phyloP scores from a whole-genome alignment of 1,284 basidiomycete genomes.

The Cryptococcus neoformans region DNA sequence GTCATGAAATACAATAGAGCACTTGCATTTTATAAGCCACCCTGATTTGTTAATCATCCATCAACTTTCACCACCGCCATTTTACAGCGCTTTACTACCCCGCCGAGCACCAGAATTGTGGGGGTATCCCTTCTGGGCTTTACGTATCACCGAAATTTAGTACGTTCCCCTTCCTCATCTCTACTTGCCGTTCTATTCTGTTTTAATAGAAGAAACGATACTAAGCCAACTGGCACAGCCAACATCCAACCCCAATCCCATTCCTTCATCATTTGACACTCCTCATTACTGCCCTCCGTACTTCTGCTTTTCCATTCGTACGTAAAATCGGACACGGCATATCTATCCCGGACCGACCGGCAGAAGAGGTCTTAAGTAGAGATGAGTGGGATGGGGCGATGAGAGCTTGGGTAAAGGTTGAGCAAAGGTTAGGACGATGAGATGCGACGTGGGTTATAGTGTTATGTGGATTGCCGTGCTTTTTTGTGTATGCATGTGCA shows the following conservation, averaged over 20 bases:
- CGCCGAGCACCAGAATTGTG: slow-evolving; percentile 33
- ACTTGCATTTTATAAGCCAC: slow-evolving; percentile 18
- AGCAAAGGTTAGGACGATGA: slow-evolving; percentile 19
- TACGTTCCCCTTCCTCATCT: slow-evolving; percentile 8
- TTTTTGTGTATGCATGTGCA: too few species aligned
- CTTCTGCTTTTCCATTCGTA: slow-evolving; percentile 14
- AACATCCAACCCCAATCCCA: slow-evolving; percentile 27
- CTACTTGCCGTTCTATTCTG: not conserved
- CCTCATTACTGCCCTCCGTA: slow-evolving; percentile 7
- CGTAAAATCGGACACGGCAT: slow-evolving; percentile 13
- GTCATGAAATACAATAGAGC: slow-evolving; percentile 1
- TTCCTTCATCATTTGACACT: slow-evolving; percentile 10
- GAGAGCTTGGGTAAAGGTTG: slow-evolving; percentile 15
- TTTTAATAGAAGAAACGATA: not conserved
- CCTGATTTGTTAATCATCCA: slow-evolving; percentile 37
- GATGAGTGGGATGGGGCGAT: slow-evolving; percentile 23
- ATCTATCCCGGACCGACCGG: not conserved
- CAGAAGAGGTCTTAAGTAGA: slow-evolving; percentile 2
- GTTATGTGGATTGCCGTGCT: not conserved
- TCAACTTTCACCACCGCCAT: slow-evolving; percentile 19
- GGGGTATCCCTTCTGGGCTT: slow-evolving; percentile 38
- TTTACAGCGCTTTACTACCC: slow-evolving; percentile 22
- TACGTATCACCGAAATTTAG: slow-evolving; percentile 41
- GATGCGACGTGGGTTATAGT: not conserved
- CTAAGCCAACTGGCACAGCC: slow-evolving; percentile 6